These are phyloP conservation scores for Deinandra increscens DNA, from an alignment of 129 eudicot species.

Conservation along the genomic window DNA sequence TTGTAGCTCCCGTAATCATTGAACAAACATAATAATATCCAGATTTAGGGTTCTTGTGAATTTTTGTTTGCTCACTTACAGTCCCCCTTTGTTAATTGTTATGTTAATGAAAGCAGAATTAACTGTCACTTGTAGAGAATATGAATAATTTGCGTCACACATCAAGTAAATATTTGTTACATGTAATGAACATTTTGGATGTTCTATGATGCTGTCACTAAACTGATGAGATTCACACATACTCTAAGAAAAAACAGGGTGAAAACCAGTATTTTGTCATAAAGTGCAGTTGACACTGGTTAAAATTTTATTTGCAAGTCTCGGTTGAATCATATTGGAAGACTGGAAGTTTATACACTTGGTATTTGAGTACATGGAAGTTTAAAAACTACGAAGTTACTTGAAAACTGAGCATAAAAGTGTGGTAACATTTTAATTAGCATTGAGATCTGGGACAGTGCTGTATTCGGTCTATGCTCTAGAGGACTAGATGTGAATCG, in stretches of 20 bases:
- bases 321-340: background rate
- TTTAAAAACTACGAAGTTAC: background rate
- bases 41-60: background rate
- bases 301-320: background rate
- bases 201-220: background rate
- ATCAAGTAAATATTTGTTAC: no score
- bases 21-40: background rate
- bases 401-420: background rate
- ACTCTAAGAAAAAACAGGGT: background rate
- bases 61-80: background rate
- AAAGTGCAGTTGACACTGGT: background rate
- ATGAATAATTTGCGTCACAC: no score
- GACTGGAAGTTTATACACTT: background rate
- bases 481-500: background rate
- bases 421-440: background rate
- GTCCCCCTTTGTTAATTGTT: background rate
- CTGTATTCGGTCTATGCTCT: background rate
- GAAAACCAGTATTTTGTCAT: background rate
- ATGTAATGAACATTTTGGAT: background rate
- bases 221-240: background rate
- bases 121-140: no score
- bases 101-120: background rate
- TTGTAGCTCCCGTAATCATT: background rate
- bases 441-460: background rate
- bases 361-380: background rate